phyloP scores from a whole-genome alignment of 495 filamentous ascomycete genomes.

The Friedmanniomyces endolithicus region DNA sequence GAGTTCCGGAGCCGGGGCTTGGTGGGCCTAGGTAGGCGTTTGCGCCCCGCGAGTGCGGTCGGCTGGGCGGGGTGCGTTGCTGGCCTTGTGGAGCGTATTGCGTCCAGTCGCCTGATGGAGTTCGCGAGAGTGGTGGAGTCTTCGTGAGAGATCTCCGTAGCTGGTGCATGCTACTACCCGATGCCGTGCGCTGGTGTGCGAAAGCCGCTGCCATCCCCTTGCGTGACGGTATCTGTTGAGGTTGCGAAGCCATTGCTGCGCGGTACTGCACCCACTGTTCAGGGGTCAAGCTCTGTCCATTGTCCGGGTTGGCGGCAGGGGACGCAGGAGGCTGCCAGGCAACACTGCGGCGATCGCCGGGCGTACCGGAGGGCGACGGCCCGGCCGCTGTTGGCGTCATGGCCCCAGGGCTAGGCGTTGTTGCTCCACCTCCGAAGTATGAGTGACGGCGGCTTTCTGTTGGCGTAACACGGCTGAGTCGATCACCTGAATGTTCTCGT shows the following conservation, averaged over 20 bases:
- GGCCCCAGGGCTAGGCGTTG: conserved; percentile 9
- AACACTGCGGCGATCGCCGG: conserved; percentile 15
- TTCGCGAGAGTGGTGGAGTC: conserved; percentile 24
- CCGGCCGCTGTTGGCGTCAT: background rate
- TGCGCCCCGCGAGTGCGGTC: conserved; percentile 24
- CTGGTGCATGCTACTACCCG: conserved; percentile 7
- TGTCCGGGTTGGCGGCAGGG: background rate
- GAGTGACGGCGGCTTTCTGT: conserved; percentile 15
- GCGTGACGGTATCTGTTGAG: conserved; percentile 17
- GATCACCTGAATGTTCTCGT: conserved; percentile 2
- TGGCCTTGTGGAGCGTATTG: conserved; percentile 10
- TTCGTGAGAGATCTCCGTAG: conserved; percentile 8
- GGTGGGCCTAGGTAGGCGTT: background rate
- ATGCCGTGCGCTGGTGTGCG: conserved; percentile 8
- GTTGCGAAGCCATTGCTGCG: conserved; percentile 42
- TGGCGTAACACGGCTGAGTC: conserved; percentile 9
- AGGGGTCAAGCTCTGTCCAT: conserved; percentile 38
- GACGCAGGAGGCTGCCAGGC: conserved; percentile 62
- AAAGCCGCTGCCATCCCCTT: conserved; percentile 1
- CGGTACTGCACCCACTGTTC: conserved; percentile 86
- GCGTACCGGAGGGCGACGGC: background rate
- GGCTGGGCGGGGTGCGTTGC: conserved; percentile 17
- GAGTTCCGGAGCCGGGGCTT: background rate
- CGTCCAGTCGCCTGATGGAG: conserved; percentile 46
- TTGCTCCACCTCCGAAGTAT: conserved; percentile 17